These are phyloP conservation scores for Hansenula sp. DNA, from an alignment of 1,139 yeast species.

Conservation along the genomic window DNA sequence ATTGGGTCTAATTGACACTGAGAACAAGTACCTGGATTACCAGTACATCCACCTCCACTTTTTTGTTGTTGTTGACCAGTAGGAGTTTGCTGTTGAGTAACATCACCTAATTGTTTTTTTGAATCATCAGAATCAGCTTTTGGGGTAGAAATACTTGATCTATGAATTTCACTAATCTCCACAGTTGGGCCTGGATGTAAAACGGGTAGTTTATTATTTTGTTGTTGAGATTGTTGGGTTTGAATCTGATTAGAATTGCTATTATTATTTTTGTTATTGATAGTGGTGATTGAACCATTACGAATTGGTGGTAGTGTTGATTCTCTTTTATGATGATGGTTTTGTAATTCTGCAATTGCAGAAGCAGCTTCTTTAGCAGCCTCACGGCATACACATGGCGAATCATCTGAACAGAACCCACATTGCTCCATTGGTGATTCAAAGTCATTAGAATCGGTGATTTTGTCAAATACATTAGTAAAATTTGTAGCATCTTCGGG, in stretches of 20 bases:
- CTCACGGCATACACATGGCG: constrained; percentile 90
- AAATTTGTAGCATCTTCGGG: constrained; percentile 19
- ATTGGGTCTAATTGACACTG: constrained; percentile 87
- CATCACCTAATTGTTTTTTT: constrained; percentile 7
- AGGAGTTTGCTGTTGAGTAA: background rate
- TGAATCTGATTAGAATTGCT: background rate
- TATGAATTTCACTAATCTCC: constrained; percentile 29
- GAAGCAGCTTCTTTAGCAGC: constrained; percentile 54
- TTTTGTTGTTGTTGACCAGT: constrained; percentile 4
- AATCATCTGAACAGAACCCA: constrained; percentile 90
- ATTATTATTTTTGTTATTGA: no score
- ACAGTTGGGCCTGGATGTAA: constrained; percentile 67
- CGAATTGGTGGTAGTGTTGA: constrained; percentile 22
- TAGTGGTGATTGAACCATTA: background rate
- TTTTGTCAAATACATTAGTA: constrained; percentile 23
- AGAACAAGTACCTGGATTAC: constrained; percentile 82
- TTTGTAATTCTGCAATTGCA: constrained; percentile 23
- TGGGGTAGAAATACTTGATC: constrained; percentile 19
- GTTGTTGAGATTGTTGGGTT: background rate
- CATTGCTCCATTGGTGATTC: constrained; percentile 69
- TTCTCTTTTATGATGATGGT: constrained; percentile 17
- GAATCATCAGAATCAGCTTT: constrained; percentile 8
- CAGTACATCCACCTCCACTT: constrained; percentile 57
- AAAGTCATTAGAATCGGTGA: constrained; percentile 25
- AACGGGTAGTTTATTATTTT: constrained; percentile 41